Evolutionary conservation across 2,329 filamentous ascomycete species (phyloP), one percentile per base, ranked within the genome.

Genomic region (Fusarium sp.): DNA sequence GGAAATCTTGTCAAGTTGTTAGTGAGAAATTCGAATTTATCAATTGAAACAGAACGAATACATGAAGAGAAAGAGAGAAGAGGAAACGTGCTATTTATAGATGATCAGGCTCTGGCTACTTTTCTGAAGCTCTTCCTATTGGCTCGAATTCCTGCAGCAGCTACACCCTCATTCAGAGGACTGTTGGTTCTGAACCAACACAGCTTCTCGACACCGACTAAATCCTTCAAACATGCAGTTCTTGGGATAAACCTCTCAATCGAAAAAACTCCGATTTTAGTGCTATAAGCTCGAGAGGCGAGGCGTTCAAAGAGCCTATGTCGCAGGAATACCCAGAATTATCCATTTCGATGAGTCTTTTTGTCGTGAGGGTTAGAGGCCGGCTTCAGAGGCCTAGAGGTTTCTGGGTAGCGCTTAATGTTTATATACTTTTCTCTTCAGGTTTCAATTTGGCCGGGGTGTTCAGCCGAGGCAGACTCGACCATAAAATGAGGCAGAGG

Each of bases 311-410:
- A 20, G 18, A 2, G 5, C n/a, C 8, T 2, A 25, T 7, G 2
- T 0, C 0, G 5, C 22, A n/a, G 22, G n/a, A 9, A 39, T 13
- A 8, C 2, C 5, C 3, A 9, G 9, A 36, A 12, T 3, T 53
- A 13, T n/a, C 17, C 4, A 14, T 38, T 38, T 27, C 33, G 2
- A 15, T 27, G 10, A 39, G 7, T n/a, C 33, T 17, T 20, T 6
- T 27, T 13, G 18, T 39, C 22, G 13, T 18, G 18, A 53, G 14
- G 33, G 13, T 27, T 14, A 25, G 10, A 2, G 49, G 49, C 49
- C 49, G 29, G 27, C 17, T 29, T 17, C 22, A n/a, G 33, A 53
- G 49, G 31, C 49, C 33, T 53, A 39, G 49, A 12, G 0, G 18
- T 39, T 53, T 25, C 20, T 35, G 11, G 33, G 38, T 18, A 53